phyloP scores from a whole-genome alignment of 2,329 filamentous ascomycete genomes.

The Neospermospora avenae region DNA sequence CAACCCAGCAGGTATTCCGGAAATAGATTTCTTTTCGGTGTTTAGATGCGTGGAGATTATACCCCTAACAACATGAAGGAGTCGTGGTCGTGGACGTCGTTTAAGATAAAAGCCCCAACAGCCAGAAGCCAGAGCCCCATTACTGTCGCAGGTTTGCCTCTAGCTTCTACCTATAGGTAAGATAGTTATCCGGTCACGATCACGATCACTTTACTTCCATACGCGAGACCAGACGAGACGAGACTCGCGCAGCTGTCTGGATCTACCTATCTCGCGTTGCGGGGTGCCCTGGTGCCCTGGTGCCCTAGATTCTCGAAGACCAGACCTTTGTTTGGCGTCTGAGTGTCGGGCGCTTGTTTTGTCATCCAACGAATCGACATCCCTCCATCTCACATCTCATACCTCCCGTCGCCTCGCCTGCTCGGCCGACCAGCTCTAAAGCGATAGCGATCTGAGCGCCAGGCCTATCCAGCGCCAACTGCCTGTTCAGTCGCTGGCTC shows the following conservation, averaged over 20 bases:
- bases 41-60: not conserved
- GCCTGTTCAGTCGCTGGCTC: not conserved
- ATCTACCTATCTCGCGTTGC: constrained; percentile 13
- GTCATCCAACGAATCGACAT: constrained; percentile 9
- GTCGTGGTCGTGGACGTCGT: too few species aligned
- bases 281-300: constrained; percentile 15
- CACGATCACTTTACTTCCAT: not conserved
- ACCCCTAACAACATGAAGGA: not conserved
- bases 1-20: constrained; percentile 1
- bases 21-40: constrained; percentile 13
- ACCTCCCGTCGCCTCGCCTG: not conserved
- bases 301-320: constrained; percentile 8
- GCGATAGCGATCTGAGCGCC: constrained; percentile 24
- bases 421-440: not conserved
- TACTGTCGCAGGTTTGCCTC: not conserved
- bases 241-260: not conserved
- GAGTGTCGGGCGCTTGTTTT: constrained; percentile 15
- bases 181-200: not conserved
- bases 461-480: constrained; percentile 9
- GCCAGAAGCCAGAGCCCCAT: not conserved
- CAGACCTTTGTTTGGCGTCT: constrained; percentile 13
- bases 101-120: not conserved
- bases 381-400: not conserved
- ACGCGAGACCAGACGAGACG: not conserved
- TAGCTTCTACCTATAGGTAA: not conserved